Base-by-base conservation (phyloP, 1,284 basidiomycete genomes). In the Cryptococcus amylolentus region DNA sequence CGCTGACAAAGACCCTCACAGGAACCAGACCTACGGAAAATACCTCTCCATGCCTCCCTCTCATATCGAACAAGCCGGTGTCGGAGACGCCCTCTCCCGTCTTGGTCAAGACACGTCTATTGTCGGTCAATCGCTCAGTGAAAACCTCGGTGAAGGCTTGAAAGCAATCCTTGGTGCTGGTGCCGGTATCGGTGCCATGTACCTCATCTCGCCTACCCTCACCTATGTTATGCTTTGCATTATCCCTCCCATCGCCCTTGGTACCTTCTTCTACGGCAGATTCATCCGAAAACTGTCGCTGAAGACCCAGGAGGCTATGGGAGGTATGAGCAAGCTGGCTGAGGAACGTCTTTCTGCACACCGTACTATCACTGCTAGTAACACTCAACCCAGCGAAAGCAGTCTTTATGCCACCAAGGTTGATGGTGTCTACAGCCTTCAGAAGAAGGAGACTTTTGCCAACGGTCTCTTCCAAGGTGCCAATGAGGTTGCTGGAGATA, bases 91-190 rank as follows among this genome's bases (percentile, higher is more conserved):
- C 1, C 64, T 76, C 27, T 76, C 74, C 5, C 70, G 74, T 47
- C 61, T 76, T 3, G 72, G 74, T 14, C 74, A 76, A 59, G 74
- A 76, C 56, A 75, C 74, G 14, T 70, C 68, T 3, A 75, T 76
- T 27, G 68, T 76, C 47, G 74, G 74, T 31, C 72, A 76, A 57
- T 66, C 63, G 8, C 67, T 76, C 18, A 63, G 59, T 23, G 74
- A 76, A 57, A 76, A 76, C 51, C 63, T 76, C 44, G 74, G 74
- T 37, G 74, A 76, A 60, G 74, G 74, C 18, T 61, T 76, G 41
- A 76, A 76, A 56, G 74, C 74, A 13, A 64, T 75, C 28, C 60
- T 76, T 9, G 72, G 71, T 16, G 71, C 74, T 51, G 70, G 47
- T 43, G 72, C 72, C 23, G 72, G 71, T 54, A 68, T 73, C 40